phyloP scores from a whole-genome alignment of 2,329 filamentous ascomycete species.

The Alternaria metachromatica region DNA sequence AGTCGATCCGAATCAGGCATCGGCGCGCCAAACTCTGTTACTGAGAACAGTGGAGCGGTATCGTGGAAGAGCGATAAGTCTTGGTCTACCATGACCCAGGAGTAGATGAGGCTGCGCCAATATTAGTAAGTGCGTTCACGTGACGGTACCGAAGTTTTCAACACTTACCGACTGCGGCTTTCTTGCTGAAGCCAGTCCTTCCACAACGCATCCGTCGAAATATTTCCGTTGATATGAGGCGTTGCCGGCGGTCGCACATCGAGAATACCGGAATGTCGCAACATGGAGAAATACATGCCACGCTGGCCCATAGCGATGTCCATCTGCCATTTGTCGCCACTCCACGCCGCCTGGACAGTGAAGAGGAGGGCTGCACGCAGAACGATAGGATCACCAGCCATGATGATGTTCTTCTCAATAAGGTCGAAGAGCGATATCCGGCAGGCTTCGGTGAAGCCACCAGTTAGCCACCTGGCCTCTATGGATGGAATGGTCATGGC shows the following conservation, averaged over 20 bases:
- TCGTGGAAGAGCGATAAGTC: conserved; percentile 58
- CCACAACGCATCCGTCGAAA: conserved; percentile 62
- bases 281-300: conserved; percentile 76
- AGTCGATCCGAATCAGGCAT: conserved; percentile 69
- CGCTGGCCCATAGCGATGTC: conserved; percentile 77
- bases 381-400: conserved; percentile 69
- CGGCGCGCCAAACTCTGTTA: conserved; percentile 69
- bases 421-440: conserved; percentile 75
- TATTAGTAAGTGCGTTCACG: conserved; percentile 27
- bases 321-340: conserved; percentile 80
- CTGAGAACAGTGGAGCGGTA: conserved; percentile 60
- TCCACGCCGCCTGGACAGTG: conserved; percentile 73
- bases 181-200: conserved; percentile 70
- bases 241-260: conserved; percentile 59
- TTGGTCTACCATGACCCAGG: conserved; percentile 77
- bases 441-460: conserved; percentile 72
- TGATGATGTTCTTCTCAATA: conserved; percentile 73
- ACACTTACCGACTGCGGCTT: conserved; percentile 64
- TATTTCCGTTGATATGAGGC: conserved; percentile 54
- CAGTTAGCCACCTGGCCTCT: conserved; percentile 70
- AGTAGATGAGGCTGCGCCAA: conserved; percentile 68
- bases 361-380: conserved; percentile 72
- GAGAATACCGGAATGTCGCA: conserved; percentile 72
- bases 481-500: conserved; percentile 69
- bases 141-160: conserved; percentile 23